These are phyloP conservation scores for Rhynchosporium graminicola DNA, from an alignment of 2,329 filamentous ascomycete genomes.

Conservation along the genomic window DNA sequence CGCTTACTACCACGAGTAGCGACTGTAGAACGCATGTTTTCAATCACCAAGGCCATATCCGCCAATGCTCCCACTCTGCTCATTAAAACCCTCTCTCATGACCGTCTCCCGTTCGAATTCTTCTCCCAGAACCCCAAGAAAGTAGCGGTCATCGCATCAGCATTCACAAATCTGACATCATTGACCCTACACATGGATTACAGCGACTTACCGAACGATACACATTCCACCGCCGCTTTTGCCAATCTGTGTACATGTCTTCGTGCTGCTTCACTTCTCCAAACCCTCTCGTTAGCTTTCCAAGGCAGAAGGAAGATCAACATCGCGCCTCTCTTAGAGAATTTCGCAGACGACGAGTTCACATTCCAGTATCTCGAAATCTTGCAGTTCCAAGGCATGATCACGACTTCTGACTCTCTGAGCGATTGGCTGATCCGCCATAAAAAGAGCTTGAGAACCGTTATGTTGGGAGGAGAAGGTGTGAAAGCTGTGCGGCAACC, in stretches of 20 bases:
- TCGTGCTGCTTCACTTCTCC: slow-evolving; percentile 22
- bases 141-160: slow-evolving; percentile 23
- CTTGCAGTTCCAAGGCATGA: slow-evolving; percentile 44
- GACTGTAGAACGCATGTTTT: slow-evolving; percentile 32
- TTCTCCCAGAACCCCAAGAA: slow-evolving; percentile 29
- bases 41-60: slow-evolving; percentile 26
- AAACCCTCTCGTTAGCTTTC: slow-evolving; percentile 28
- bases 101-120: slow-evolving; percentile 38
- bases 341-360: slow-evolving; percentile 37
- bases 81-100: slow-evolving; percentile 32
- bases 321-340: slow-evolving; percentile 25
- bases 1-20: slow-evolving; percentile 30
- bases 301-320: slow-evolving; percentile 28
- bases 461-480: slow-evolving; percentile 50
- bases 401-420: slow-evolving; percentile 48
- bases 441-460: slow-evolving; percentile 42
- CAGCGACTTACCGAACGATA: slow-evolving; percentile 28
- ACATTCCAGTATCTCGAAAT: slow-evolving; percentile 23
- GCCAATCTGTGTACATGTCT: slow-evolving; percentile 29
- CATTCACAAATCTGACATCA: slow-evolving; percentile 26
- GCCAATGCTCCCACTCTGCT: slow-evolving; percentile 15
- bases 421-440: slow-evolving; percentile 47
- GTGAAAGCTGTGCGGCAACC: slow-evolving; percentile 44
- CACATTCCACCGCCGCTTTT: slow-evolving; percentile 24
- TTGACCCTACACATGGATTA: slow-evolving; percentile 32